phyloP scores from a whole-genome alignment of 345 rosid genomes.

The Citrus inodora region DNA sequence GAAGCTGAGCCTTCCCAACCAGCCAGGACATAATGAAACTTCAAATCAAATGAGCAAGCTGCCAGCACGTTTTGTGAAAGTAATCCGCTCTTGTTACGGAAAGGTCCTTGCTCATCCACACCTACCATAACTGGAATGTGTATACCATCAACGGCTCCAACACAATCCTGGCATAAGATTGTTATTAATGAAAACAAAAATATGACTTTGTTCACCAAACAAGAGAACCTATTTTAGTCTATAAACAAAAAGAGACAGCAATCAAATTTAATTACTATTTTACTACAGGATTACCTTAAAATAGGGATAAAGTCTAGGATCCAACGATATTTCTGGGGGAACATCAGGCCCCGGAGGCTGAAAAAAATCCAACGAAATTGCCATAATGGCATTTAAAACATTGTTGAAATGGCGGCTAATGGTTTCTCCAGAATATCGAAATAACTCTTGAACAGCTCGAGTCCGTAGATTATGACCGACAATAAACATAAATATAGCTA shows the following conservation, averaged over 20 bases:
- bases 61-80: constrained; percentile 83
- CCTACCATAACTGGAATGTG: constrained; percentile 90
- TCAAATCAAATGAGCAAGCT: constrained; percentile 79
- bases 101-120: constrained; percentile 90
- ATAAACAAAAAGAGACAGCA: background rate
- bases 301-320: constrained; percentile 59
- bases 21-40: constrained; percentile 81
- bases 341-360: constrained; percentile 51
- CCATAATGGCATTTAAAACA: constrained; percentile 71
- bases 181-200: constrained; percentile 14
- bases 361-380: constrained; percentile 70
- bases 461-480: constrained; percentile 85
- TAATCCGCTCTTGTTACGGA: constrained; percentile 63
- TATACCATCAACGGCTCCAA: constrained; percentile 81
- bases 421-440: constrained; percentile 83
- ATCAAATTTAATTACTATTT: background rate
- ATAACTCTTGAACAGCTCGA: constrained; percentile 80
- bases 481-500: constrained; percentile 81
- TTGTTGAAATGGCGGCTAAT: constrained; percentile 95
- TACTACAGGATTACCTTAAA: constrained; percentile 54
- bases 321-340: constrained; percentile 42
- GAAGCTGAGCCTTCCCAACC: constrained; percentile 99
- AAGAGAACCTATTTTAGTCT: background rate
- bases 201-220: background rate
- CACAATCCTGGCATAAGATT: constrained; percentile 52